Evolutionary conservation across 805 yeast species (phyloP), one percentile per base, ranked within the genome.

Genomic region (Danielozyma ontarioensis): DNA sequence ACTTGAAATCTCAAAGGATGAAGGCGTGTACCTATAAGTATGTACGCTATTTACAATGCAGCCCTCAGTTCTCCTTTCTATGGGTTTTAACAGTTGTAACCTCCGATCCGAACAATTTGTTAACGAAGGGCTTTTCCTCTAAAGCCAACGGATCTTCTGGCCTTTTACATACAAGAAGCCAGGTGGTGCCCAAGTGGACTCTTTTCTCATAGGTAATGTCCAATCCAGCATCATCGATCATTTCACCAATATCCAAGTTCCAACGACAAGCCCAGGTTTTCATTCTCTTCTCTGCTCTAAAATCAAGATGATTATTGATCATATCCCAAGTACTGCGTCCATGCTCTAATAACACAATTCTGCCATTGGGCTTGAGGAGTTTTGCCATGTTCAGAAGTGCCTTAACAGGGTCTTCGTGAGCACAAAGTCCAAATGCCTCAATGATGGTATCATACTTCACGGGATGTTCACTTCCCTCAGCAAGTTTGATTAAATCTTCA

Each of bases 181-280:
- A 89, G 4, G 96, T 87, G 1, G 97, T 84, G 14, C 97, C 97
- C 40, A 93, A 71, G 61, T 93, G 97, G 14, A 78, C 78, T 43
- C 95, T 69, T 41, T 76, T 77, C 49, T 85, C 90, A 45, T 77
- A 79, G 2, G 88, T 85, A 28, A 93, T 74, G 44, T 83, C 89
- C 35, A 93, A 66, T 0, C 95, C 95, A 5, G 95, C 80, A 37
- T 78, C 78, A 52, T 83, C 89, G 17, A 93, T 71, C 26, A 93
- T 68, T 46, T 83, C 94, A 16, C 89, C 95, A 44, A 93, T 85
- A 53, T 93, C 97, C 42, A 93, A 64, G 53, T 93, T 93, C 97
- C 97, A 93, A 51, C 97, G 70, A 59, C 98, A 93, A 1, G 96
- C 98, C 97, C 97, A 93, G 3, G 81, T 78, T 38, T 82, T 76